These are phyloP conservation scores for Monilinia aucupariae DNA, from an alignment of 2,329 filamentous ascomycete species.

Conservation along the genomic window DNA sequence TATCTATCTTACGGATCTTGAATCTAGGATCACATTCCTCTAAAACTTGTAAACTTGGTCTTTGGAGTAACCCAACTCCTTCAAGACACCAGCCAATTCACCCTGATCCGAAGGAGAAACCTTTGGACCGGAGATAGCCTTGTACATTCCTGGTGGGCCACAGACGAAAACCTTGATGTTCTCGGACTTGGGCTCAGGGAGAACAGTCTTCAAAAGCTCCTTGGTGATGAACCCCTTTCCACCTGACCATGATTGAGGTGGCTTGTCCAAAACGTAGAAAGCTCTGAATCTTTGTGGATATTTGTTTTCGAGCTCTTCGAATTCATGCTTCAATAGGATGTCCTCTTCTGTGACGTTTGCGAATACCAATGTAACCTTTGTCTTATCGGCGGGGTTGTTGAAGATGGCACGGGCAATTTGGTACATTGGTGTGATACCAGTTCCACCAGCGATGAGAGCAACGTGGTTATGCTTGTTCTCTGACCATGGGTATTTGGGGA, in stretches of 20 bases:
- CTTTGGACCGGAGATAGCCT: slow-evolving; percentile 85
- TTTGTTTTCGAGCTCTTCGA: slow-evolving; percentile 83
- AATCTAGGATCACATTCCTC: neutral
- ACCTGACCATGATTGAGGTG: slow-evolving; percentile 69
- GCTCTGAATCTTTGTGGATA: slow-evolving; percentile 93
- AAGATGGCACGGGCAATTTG: slow-evolving; percentile 89
- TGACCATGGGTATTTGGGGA: slow-evolving; percentile 87
- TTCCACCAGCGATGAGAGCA: slow-evolving; percentile 84
- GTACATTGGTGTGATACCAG: slow-evolving; percentile 97
- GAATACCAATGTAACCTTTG: slow-evolving; percentile 92
- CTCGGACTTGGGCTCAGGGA: slow-evolving; percentile 84
- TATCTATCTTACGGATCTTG: slow-evolving; percentile 3
- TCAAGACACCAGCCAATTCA: slow-evolving; percentile 70
- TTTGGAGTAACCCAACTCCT: slow-evolving; percentile 76
- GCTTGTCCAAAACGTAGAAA: slow-evolving; percentile 89
- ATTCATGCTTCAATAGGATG: slow-evolving; percentile 83
- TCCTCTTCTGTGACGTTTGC: slow-evolving; percentile 87
- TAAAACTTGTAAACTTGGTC: slow-evolving; percentile 98
- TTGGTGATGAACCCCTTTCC: slow-evolving; percentile 79
- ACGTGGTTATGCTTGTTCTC: slow-evolving; percentile 92
- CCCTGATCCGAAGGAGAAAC: slow-evolving; percentile 91
- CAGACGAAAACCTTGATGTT: slow-evolving; percentile 98
- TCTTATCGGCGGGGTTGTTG: slow-evolving; percentile 94
- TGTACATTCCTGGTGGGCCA: slow-evolving; percentile 88
- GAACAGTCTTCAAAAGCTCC: slow-evolving; percentile 88